Evolutionary conservation across 768 basidiomycete species (phyloP).

Genomic region (Tricholoma terreum): DNA sequence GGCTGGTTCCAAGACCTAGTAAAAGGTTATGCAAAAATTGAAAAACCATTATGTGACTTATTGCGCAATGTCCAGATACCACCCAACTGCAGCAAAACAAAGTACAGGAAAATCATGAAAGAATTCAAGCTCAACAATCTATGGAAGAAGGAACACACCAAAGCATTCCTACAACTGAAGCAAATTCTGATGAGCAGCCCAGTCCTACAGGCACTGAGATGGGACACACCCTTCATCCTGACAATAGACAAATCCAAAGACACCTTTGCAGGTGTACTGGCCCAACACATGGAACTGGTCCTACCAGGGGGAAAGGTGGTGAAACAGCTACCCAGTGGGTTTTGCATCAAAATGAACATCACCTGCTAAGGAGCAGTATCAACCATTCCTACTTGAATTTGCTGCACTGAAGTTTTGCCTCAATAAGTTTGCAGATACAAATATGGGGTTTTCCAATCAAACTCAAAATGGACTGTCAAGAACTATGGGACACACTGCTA

Average conservation of each 20-base stretch:
- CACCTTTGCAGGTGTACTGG: conserved; percentile 30
- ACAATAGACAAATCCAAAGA: conserved; percentile 31
- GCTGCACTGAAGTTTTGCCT: conserved; percentile 29
- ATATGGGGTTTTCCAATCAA: conserved; percentile 27
- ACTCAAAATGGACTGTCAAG: conserved; percentile 32
- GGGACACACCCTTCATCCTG: conserved; percentile 31
- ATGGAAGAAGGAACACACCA: conserved; percentile 15
- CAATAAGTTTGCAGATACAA: conserved; percentile 25
- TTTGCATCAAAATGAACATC: conserved; percentile 32
- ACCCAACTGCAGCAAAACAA: conserved; percentile 13
- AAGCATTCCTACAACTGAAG: conserved; percentile 30
- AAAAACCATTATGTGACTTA: conserved; percentile 32
- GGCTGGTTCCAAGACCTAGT: conserved; percentile 34
- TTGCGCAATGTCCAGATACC: conserved; percentile 17
- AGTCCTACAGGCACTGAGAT: conserved; percentile 28
- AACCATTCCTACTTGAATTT: conserved; percentile 32
- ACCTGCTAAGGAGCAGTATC: conserved; percentile 22
- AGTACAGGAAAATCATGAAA: conserved; percentile 24
- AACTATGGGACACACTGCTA: conserved; percentile 21
- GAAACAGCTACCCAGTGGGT: conserved; percentile 20
- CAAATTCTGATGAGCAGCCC: conserved; percentile 27
- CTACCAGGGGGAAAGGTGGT: conserved; percentile 18
- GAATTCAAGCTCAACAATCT: conserved; percentile 8
- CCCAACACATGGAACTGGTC: conserved; percentile 19
- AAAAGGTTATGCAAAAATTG: conserved; percentile 30